Conservation (phyloP, 2,329 filamentous ascomycete genomes). For the Alternaria sp. region DNA sequence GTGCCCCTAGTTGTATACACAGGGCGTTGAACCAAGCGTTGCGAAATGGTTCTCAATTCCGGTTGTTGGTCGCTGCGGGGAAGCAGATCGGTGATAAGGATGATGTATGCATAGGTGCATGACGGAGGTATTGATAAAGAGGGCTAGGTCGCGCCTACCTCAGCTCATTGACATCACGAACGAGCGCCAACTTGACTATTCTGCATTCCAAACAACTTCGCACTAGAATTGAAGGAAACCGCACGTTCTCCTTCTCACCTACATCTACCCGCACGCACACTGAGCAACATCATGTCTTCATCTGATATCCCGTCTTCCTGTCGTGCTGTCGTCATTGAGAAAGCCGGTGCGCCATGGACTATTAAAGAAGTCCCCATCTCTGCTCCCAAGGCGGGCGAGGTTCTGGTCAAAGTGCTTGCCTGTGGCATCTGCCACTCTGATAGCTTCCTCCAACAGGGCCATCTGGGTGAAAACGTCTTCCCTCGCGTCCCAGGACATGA, state of each 20-base stretch:
- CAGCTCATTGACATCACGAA: constrained; percentile 9
- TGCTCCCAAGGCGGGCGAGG: constrained; percentile 63
- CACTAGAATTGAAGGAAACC: neutral
- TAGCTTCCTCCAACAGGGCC: constrained; percentile 37
- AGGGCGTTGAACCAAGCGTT: neutral
- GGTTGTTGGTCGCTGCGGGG: neutral
- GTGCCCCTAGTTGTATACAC: neutral
- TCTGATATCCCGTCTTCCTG: constrained; percentile 65
- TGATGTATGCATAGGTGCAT: neutral
- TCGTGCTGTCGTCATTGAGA: constrained; percentile 70
- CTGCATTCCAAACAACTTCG: neutral
- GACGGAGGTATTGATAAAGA: constrained; percentile 1
- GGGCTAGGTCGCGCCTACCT: neutral
- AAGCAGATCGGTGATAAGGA: constrained; percentile 1
- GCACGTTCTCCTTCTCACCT: neutral
- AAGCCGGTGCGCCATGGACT: constrained; percentile 60
- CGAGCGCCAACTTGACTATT: neutral
- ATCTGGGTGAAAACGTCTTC: constrained; percentile 35
- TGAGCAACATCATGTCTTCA: neutral
- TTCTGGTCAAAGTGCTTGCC: constrained; percentile 75
- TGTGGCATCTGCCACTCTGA: constrained; percentile 78
- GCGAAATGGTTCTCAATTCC: neutral
- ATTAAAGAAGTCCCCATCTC: constrained; percentile 68
- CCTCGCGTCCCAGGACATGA: constrained; percentile 76
- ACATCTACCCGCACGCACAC: neutral